These are phyloP conservation scores for Coniophora puteana DNA, from an alignment of 1,284 basidiomycete genomes.

Conservation along the genomic window DNA sequence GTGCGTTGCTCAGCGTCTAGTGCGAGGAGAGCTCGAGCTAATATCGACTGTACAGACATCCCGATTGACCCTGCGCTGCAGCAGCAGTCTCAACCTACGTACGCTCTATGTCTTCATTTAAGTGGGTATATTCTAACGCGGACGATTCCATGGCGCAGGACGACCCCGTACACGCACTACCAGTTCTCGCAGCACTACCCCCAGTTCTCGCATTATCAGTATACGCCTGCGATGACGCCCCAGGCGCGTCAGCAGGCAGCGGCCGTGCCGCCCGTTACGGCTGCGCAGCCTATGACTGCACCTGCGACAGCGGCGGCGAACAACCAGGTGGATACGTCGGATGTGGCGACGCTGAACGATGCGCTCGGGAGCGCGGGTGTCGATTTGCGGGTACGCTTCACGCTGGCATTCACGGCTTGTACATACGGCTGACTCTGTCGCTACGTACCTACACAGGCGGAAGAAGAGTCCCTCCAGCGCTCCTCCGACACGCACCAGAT, in stretches of 20 bases:
- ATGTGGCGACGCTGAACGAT: conserved; percentile 75
- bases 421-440: not conserved
- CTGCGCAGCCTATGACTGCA: conserved; percentile 17
- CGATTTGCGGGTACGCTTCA: conserved; percentile 61
- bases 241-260: conserved; percentile 22
- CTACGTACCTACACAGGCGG: conserved; percentile 47
- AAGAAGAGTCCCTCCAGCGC: conserved; percentile 74
- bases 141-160: conserved; percentile 21
- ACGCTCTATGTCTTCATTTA: conserved; percentile 20
- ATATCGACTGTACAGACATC: conserved; percentile 40
- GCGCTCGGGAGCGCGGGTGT: conserved; percentile 81
- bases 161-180: conserved; percentile 41
- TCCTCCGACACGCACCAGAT: conserved; percentile 55
- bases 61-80: conserved; percentile 69
- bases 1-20: conserved; percentile 25
- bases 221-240: conserved; percentile 31
- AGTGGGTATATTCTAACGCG: conserved; percentile 2
- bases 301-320: conserved; percentile 20
- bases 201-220: conserved; percentile 51
- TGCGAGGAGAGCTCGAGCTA: conserved; percentile 1
- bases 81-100: conserved; percentile 52
- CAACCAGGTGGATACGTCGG: conserved; percentile 51
- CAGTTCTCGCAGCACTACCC: conserved; percentile 51
- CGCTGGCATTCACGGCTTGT: not conserved
- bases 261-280: conserved; percentile 15